Base-by-base conservation (phyloP, 2,329 filamentous ascomycete genomes). In the Penicillium paneum region DNA sequence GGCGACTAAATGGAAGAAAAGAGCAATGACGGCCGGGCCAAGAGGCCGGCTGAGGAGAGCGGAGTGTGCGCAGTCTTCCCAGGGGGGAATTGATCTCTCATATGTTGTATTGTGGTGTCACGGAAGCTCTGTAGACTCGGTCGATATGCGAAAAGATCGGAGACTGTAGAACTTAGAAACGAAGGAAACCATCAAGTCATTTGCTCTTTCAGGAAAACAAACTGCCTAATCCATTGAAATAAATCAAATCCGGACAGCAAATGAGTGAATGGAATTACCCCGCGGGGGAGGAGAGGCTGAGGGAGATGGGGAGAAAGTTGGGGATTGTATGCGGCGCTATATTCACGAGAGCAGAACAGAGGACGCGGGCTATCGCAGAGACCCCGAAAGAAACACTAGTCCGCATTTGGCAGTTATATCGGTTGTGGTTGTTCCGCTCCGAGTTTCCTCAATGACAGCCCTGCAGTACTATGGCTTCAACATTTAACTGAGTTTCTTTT, bases 291-390 rank as follows among this genome's bases (percentile, higher is more conserved):
- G 40, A 49, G 49, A 57, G 52, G 60, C 53, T 49, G 55, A 57
- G 55, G 52, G 53, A 49, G 53, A 56, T 55, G 56, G 47, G 48
- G 55, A 60, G 50, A 50, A 41, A 59, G 55, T 63, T 60, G 58
- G 57, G 58, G 60, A 64, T 64, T 67, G 64, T 65, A 68, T 56
- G 63, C 63, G 67, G 62, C 62, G 64, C 62, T 58, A 61, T 60
- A 64, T 50, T 54, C 52, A 44, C 61, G 54, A 61, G 62, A 62
- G 63, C 54, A 57, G 57, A 65, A 57, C 59, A 67, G 63, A 67
- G 59, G 61, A 71, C 69, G 70, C 70, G 70, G 70, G 70, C 61
- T 64, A 70, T 70, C 67, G 62, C 67, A 70, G 52, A 72, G 71
- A 74, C 71, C 70, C 71, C 70, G 68, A 72, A 71, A 40, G 52